Evolutionary conservation across 2,329 filamentous ascomycete genomes (phyloP).

Genomic region (Epichloe gansuensis): DNA sequence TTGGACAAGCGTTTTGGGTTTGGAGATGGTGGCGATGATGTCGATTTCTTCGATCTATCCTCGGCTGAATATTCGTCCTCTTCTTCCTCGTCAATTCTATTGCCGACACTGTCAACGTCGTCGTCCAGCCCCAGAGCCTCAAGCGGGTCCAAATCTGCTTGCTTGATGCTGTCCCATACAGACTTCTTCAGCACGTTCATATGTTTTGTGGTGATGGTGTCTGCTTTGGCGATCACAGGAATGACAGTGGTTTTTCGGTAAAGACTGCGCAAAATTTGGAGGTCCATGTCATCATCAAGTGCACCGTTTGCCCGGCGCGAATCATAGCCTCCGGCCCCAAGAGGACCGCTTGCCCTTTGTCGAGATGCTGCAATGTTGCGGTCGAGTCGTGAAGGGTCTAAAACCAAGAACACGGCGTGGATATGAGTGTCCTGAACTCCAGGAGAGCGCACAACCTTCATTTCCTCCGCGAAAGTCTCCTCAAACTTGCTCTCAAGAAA

Average conservation of each 20-base stretch:
- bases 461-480: conserved; percentile 93
- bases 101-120: conserved; percentile 49
- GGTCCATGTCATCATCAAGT: conserved; percentile 77
- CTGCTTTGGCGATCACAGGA: conserved; percentile 90
- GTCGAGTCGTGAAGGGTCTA: conserved; percentile 80
- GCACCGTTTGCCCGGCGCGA: conserved; percentile 43
- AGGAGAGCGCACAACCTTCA: conserved; percentile 89
- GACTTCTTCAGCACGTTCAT: conserved; percentile 86
- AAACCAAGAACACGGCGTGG: conserved; percentile 83
- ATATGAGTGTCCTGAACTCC: conserved; percentile 94
- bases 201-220: conserved; percentile 89
- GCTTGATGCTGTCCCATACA: conserved; percentile 80
- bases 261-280: conserved; percentile 78
- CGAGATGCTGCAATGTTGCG: conserved; percentile 62
- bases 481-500: conserved; percentile 98
- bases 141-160: conserved; percentile 75
- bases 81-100: conserved; percentile 44
- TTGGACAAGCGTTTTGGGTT: conserved; percentile 34
- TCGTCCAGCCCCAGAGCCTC: conserved; percentile 77
- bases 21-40: conserved; percentile 21
- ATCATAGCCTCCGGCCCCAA: conserved; percentile 32
- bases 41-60: conserved; percentile 12
- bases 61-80: conserved; percentile 18
- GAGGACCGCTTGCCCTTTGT: conserved; percentile 37
- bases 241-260: conserved; percentile 93